Conservation (phyloP, 306 rosid species). For the Elaeagnus macrophylla region DNA sequence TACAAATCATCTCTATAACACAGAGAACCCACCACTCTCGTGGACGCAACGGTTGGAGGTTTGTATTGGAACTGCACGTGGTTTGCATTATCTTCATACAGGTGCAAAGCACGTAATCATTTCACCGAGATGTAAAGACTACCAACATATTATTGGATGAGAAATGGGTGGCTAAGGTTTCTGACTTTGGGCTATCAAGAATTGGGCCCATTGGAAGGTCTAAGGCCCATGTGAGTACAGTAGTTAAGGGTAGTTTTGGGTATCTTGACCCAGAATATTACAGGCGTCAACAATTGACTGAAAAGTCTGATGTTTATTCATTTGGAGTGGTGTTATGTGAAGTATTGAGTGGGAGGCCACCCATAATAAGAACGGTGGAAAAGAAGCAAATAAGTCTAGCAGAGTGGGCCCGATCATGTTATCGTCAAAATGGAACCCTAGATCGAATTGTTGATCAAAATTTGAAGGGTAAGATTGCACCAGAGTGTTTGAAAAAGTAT, state of each 20-base stretch:
- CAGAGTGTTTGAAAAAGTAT: conserved; percentile 5
- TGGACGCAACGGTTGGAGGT: conserved; percentile 23
- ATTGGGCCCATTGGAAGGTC: conserved; percentile 7
- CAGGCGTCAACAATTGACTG: conserved; percentile 11
- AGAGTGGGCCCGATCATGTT: conserved; percentile 24
- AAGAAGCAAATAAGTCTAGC: conserved; percentile 23
- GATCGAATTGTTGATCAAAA: conserved; percentile 11
- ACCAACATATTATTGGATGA: conserved; percentile 26
- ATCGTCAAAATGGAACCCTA: background rate
- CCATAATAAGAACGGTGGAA: conserved; percentile 19
- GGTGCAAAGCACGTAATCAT: conserved; percentile 15
- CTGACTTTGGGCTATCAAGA: conserved; percentile 38
- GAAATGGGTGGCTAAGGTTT: conserved; percentile 33
- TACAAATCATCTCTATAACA: conserved; percentile 14
- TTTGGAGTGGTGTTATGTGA: conserved; percentile 41
- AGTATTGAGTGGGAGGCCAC: conserved; percentile 30
- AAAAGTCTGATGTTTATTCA: conserved; percentile 42
- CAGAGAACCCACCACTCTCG: conserved; percentile 9
- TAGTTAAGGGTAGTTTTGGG: conserved; percentile 40
- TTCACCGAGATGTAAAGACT: conserved; percentile 30
- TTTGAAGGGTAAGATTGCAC: conserved; percentile 12
- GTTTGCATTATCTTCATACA: conserved; percentile 20
- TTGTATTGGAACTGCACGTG: conserved; percentile 20
- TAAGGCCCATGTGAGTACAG: conserved; percentile 24
- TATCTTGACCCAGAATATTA: conserved; percentile 43